Evolutionary conservation across 2,329 filamentous ascomycete genomes (phyloP), one percentile per base, ranked within the genome.

Genomic region (Orbilia javanica): DNA sequence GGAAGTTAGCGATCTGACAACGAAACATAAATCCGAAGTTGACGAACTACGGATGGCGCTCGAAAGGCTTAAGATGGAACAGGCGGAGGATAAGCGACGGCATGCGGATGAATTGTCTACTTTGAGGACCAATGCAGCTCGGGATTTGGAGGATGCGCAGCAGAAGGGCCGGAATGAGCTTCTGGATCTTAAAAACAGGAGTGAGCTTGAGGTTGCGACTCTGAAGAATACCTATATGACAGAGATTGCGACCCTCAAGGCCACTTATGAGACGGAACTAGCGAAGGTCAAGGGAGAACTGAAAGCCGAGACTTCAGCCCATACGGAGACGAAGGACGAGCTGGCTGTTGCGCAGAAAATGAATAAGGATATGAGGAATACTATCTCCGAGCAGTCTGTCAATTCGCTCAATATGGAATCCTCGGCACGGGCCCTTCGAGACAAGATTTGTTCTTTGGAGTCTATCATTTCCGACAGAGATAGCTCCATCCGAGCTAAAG

Each of bases 391-490:
- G 44, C 86, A 89, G 6, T 87, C 89, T 3, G 86, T 87, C 7
- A 89, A 89, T 46, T 90, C 89, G 72, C 86, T 90, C 10, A 88
- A 89, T 0, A 86, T 97, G 10, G 93, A 97, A 80, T 90, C 90
- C 39, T 90, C 92, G 25, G 90, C 92, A 79, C 90, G 91, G 79
- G 91, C 91, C 2, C 88, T 97, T 80, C 89, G 91, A 80, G 92
- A 93, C 1, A 92, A 95, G 81, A 92, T 97, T 73, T 91, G 94
- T 80, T 97, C 96, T 82, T 88, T 97, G 18, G 93, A 97, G 83
- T 96, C 93, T 0, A 93, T 94, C 82, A 94, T 90, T 83, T 93
- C 97, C 84, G 92, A 93, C 13, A 94, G 97, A 82, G 96, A 94
- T 0, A 89, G 95, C 81, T 90, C 92, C 10, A 97, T 95, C 84